Percentiles rank a stretch among this genome's conserved stretches.
Evolutionary conservation across 306 rosid genomes (phyloP).

Genomic region (Dryas drummondii): DNA sequence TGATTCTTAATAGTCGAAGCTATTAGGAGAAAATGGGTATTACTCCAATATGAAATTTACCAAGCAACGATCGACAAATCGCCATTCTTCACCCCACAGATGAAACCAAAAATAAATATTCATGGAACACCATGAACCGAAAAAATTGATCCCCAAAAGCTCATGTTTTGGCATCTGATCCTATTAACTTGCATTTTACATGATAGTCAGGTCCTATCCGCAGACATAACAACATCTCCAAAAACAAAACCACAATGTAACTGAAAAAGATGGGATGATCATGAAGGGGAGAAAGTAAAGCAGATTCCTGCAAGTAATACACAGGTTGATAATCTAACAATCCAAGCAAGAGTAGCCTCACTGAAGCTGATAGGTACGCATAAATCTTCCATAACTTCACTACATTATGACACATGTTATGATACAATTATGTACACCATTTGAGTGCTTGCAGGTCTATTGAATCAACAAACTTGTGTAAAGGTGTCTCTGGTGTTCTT

Average conservation of each 20-base stretch:
- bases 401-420: conserved; percentile 18
- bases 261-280: neutral
- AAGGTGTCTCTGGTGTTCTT: conserved; percentile 3
- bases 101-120: no score
- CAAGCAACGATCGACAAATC: no score
- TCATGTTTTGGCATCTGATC: neutral
- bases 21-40: no score
- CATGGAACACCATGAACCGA: no score
- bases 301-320: neutral
- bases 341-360: neutral
- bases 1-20: no score
- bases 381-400: neutral
- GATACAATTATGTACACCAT: conserved; percentile 48
- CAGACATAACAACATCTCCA: neutral
- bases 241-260: neutral
- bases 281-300: neutral
- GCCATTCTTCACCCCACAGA: no score
- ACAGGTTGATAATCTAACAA: neutral
- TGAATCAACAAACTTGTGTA: conserved; percentile 6
- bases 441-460: neutral
- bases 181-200: neutral
- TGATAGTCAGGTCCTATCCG: neutral
- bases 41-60: no score
- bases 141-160: neutral
- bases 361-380: neutral